These are phyloP conservation scores for Fomitiporia mediterranea DNA, from an alignment of 1,284 basidiomycete species.

Conservation along the genomic window DNA sequence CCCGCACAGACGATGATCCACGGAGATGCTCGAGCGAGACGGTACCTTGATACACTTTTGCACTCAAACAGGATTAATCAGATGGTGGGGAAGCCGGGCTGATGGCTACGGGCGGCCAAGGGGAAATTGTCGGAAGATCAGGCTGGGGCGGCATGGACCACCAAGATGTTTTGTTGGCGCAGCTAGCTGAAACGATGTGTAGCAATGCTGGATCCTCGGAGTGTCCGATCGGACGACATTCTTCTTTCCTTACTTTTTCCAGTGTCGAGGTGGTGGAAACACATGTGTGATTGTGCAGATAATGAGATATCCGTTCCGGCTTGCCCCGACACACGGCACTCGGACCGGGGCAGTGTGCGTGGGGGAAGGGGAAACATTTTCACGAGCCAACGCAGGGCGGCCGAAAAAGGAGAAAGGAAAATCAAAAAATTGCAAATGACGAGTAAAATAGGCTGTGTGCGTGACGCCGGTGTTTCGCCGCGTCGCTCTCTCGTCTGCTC, in stretches of 20 bases:
- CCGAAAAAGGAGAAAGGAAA: background rate
- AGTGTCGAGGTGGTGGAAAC: too few species aligned
- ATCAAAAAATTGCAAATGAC: background rate
- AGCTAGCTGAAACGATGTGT: background rate
- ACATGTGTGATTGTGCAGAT: constrained; percentile 2
- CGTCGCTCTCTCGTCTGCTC: background rate
- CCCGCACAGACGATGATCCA: background rate
- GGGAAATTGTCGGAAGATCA: background rate
- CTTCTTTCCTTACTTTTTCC: background rate
- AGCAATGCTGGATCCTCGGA: background rate
- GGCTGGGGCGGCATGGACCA: background rate
- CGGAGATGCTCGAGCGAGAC: background rate
- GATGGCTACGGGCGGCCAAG: too few species aligned
- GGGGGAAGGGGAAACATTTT: background rate
- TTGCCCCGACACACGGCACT: background rate
- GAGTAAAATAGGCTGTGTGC: background rate
- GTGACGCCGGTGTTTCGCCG: constrained; percentile 6
- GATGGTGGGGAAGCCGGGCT: too few species aligned
- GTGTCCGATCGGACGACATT: background rate
- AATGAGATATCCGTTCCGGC: background rate
- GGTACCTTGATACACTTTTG: background rate
- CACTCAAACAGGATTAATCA: background rate
- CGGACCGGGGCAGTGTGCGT: background rate
- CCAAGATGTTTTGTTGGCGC: background rate
- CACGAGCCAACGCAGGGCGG: background rate